Evolutionary conservation across 2,329 filamentous ascomycete species (phyloP).

Genomic region (Fonsecaea pugnacius): DNA sequence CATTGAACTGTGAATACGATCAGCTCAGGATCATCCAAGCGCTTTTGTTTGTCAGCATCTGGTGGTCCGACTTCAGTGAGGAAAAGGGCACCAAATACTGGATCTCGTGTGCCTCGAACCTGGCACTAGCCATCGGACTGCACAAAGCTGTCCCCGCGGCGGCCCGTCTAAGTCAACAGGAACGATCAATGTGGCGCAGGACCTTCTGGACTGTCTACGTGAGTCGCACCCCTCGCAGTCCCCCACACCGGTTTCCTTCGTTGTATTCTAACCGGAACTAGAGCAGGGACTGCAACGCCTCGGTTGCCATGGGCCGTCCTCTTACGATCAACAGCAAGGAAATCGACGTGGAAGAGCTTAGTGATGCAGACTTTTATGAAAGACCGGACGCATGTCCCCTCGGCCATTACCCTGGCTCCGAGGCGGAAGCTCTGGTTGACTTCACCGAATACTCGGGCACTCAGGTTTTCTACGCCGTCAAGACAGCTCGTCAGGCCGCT

Average conservation of each 20-base stretch:
- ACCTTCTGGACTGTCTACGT: neutral
- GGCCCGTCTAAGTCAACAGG: neutral
- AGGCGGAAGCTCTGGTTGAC: neutral
- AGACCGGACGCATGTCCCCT: neutral
- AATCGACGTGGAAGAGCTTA: neutral
- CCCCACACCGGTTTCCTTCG: neutral
- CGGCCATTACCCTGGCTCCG: no score
- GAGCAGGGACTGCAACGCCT: neutral
- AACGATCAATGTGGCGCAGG: conserved; percentile 3
- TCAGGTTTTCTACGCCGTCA: neutral
- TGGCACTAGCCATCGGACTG: conserved; percentile 4
- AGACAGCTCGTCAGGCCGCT: neutral
- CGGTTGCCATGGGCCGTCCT: neutral
- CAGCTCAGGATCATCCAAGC: conserved; percentile 1
- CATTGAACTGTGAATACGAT: conserved; percentile 7
- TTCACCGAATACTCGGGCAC: neutral
- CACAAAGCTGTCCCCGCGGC: neutral
- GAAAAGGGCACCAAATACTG: conserved; percentile 4
- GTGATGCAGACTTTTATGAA: neutral
- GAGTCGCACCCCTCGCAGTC: neutral
- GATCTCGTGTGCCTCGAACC: conserved; percentile 4
- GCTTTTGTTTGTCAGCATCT: neutral
- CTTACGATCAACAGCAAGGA: neutral
- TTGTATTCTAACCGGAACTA: neutral
- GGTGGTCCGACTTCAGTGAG: conserved; percentile 9